These are phyloP conservation scores for Cladobotryum protrusum DNA, from an alignment of 2,329 filamentous ascomycete genomes.

Conservation along the genomic window DNA sequence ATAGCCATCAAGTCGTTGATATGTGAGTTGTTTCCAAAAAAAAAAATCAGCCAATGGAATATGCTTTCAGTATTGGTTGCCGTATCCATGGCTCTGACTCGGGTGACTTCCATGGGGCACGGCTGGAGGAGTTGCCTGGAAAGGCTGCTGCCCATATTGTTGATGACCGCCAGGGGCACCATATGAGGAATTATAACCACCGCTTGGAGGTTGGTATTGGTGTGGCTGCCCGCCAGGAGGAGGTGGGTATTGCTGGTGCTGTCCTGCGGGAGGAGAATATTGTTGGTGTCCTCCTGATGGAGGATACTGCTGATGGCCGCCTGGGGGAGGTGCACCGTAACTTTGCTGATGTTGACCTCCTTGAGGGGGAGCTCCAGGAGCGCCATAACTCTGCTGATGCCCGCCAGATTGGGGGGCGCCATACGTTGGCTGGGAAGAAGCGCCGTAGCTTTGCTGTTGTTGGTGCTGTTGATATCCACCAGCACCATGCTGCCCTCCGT, in stretches of 20 bases:
- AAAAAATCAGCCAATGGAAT: not conserved
- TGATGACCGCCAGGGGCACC: constrained; percentile 22
- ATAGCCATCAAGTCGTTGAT: not conserved
- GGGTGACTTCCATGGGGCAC: constrained; percentile 11
- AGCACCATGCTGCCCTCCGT: constrained; percentile 20
- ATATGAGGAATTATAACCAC: constrained; percentile 26
- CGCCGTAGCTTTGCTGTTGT: constrained; percentile 18
- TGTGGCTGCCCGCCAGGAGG: constrained; percentile 14
- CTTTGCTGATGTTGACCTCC: constrained; percentile 17
- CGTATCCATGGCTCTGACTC: constrained; percentile 9
- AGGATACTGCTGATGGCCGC: constrained; percentile 5
- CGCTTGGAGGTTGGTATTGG: not conserved
- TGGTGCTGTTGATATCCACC: constrained; percentile 16
- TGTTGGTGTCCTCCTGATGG: constrained; percentile 3
- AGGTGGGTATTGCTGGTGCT: constrained; percentile 19
- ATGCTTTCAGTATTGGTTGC: constrained; percentile 6
- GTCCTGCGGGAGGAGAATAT: constrained; percentile 4
- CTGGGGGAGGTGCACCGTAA: constrained; percentile 16
- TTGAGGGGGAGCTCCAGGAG: constrained; percentile 4
- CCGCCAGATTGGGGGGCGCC: constrained; percentile 10
- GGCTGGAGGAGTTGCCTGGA: constrained; percentile 20
- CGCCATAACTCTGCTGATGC: constrained; percentile 18
- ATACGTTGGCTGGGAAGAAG: constrained; percentile 17
- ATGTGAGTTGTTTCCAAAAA: not conserved
- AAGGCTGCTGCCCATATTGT: constrained; percentile 24